Evolutionary conservation across 139 green algal species (phyloP).

Genomic region (Astrephomene gubernaculifera): DNA sequence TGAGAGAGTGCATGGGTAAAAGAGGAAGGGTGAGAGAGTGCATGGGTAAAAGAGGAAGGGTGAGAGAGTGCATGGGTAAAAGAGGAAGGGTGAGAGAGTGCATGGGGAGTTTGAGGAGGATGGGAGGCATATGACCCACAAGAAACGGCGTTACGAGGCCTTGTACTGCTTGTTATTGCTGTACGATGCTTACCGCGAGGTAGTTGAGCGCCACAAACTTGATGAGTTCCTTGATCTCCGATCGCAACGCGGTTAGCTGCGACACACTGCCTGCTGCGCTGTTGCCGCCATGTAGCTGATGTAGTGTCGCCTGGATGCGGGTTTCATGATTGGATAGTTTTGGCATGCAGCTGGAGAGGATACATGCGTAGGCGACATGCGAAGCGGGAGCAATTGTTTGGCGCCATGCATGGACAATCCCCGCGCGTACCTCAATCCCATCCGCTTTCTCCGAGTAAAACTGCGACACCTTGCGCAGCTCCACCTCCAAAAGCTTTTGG

Average conservation of each 20-base stretch:
- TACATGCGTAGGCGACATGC: not conserved
- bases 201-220: conserved; percentile 90
- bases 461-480: conserved; percentile 35
- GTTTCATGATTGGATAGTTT: not conserved
- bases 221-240: conserved; percentile 61
- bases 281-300: not conserved
- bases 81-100: too few relatives aligned
- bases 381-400: too few relatives aligned
- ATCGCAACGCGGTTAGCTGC: conserved; percentile 59
- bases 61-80: too few relatives aligned
- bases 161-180: too few relatives aligned
- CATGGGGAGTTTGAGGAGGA: too few relatives aligned
- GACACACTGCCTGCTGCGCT: not conserved
- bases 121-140: not conserved
- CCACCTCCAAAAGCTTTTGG: not conserved
- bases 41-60: not conserved
- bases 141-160: conserved; percentile 50
- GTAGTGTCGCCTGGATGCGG: not conserved
- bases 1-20: not conserved
- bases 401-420: too few relatives aligned
- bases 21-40: too few relatives aligned
- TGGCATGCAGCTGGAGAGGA: not conserved
- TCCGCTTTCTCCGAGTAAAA: conserved; percentile 31
- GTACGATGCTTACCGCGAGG: conserved; percentile 82
- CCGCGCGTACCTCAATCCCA: conserved; percentile 9